These are phyloP conservation scores for Neurospora sp. DNA, from an alignment of 495 filamentous ascomycete genomes.

Conservation along the genomic window DNA sequence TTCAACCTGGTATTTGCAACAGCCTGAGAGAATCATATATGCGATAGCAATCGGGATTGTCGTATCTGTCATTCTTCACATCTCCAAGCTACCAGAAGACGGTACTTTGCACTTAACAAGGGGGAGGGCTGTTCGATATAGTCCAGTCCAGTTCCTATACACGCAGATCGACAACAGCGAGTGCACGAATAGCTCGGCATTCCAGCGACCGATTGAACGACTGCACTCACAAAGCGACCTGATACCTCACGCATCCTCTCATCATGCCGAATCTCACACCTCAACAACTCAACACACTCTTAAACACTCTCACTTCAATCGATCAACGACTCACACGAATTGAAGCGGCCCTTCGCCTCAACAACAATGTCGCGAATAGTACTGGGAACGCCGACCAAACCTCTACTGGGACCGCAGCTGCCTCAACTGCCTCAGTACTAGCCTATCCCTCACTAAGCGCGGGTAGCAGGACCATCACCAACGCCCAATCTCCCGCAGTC, in stretches of 20 bases:
- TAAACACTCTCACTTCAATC: slow-evolving; percentile 23
- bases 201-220: not conserved
- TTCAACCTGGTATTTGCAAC: not conserved
- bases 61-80: not conserved
- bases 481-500: not conserved
- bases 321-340: slow-evolving; percentile 26
- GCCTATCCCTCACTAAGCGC: not conserved
- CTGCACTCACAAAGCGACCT: not conserved
- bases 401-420: not conserved
- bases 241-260: not conserved
- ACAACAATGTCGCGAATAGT: not conserved
- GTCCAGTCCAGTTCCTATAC: not conserved
- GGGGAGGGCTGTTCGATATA: not conserved
- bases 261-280: slow-evolving; percentile 4
- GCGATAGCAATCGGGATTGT: not conserved
- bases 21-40: not conserved
- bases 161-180: not conserved
- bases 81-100: not conserved
- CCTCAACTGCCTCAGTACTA: not conserved
- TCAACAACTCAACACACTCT: slow-evolving; percentile 15
- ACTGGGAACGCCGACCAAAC: not conserved
- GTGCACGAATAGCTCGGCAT: not conserved
- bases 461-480: not conserved
- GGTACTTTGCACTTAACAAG: not conserved
- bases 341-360: slow-evolving; percentile 13